A percentile compares a stretch with the other conserved stretches of the same genome.
Conservation (phyloP, 441 rosid genomes). For the Dalechampia spathulata region DNA sequence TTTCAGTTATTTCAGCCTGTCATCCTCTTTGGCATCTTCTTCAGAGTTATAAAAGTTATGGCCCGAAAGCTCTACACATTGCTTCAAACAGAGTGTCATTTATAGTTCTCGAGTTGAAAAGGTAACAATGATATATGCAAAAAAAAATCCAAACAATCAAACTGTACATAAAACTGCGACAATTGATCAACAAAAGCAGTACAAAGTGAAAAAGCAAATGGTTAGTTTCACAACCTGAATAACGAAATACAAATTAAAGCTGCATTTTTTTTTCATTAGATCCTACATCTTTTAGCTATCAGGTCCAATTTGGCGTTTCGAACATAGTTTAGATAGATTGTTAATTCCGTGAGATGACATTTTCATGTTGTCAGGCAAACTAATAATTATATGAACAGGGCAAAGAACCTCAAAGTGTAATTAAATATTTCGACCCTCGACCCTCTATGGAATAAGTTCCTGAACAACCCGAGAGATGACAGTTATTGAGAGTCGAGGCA, state of each 20-base stretch:
- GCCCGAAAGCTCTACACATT: too few relatives aligned
- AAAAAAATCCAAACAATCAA: background rate
- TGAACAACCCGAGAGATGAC: background rate
- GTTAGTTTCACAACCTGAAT: background rate
- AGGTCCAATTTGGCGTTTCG: background rate
- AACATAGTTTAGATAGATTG: constrained; percentile 2
- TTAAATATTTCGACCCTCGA: too few relatives aligned
- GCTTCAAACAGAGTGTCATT: too few relatives aligned
- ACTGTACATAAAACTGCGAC: background rate
- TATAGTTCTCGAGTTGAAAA: too few relatives aligned
- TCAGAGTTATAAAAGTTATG: too few relatives aligned
- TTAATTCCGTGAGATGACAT: background rate
- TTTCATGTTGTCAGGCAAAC: constrained; percentile 12
- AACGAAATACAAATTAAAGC: background rate
- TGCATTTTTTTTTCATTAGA: background rate
- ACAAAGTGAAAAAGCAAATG: background rate
- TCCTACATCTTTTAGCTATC: background rate
- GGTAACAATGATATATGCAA: background rate
- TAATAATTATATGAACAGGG: constrained; percentile 20
- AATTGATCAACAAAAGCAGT: background rate
- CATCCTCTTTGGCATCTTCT: too few relatives aligned
- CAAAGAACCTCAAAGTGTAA: constrained; percentile 11
- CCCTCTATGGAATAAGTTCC: too few relatives aligned
- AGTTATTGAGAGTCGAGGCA: background rate
- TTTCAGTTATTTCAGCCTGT: background rate